Conservation (phyloP, 345 rosid genomes). For the Microcos paniculata region DNA sequence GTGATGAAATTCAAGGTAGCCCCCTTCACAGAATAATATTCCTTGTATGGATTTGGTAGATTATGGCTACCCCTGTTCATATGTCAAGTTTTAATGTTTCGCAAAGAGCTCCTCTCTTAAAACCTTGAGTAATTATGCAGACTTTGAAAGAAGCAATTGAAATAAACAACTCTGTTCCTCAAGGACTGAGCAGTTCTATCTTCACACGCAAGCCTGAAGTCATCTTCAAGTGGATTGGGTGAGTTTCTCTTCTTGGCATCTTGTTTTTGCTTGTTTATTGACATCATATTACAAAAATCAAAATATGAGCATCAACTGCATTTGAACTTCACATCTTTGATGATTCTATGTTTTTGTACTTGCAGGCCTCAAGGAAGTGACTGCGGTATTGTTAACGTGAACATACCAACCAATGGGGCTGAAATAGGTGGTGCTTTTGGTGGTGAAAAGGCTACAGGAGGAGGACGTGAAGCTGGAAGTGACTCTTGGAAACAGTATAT, state of each 20-base stretch:
- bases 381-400: slow-evolving; percentile 91
- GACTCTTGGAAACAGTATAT: slow-evolving; percentile 99
- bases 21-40: not conserved
- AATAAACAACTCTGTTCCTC: slow-evolving; percentile 91
- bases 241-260: slow-evolving; percentile 18
- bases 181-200: slow-evolving; percentile 94
- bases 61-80: not conserved
- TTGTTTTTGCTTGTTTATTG: not conserved
- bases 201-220: slow-evolving; percentile 74
- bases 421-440: slow-evolving; percentile 99
- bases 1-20: slow-evolving; percentile 86
- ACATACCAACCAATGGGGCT: slow-evolving; percentile 98
- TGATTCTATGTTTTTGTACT: not conserved
- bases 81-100: not conserved
- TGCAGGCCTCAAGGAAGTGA: slow-evolving; percentile 93
- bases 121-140: slow-evolving; percentile 35
- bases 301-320: not conserved
- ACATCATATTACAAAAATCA: not conserved
- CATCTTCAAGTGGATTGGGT: slow-evolving; percentile 94
- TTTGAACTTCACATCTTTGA: not conserved
- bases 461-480: slow-evolving; percentile 98
- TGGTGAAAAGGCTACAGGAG: slow-evolving; percentile 95
- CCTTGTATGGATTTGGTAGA: not conserved
- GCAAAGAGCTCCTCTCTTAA: not conserved
- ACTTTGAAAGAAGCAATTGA: slow-evolving; percentile 80